Conservation (phyloP, 768 basidiomycete species). For the Phanerodontia chrysosporium region DNA sequence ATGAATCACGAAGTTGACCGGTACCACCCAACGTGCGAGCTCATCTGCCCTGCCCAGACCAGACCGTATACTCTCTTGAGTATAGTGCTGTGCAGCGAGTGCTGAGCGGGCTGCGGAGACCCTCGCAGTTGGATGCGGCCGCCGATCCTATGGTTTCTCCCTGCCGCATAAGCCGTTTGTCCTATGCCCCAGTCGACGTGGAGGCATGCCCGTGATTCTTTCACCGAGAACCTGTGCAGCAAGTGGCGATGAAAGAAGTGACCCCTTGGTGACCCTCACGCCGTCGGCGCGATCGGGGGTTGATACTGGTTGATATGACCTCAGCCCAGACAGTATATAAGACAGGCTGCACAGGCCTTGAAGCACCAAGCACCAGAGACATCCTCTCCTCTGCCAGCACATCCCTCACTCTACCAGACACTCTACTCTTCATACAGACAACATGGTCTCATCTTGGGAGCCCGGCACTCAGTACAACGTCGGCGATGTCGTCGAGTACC, state of each 20-base stretch:
- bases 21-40: neutral
- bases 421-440: slow-evolving; percentile 5
- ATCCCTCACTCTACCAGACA: neutral
- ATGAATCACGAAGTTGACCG: neutral
- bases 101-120: slow-evolving; percentile 1
- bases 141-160: neutral
- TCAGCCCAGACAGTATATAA: slow-evolving; percentile 5
- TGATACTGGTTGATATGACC: slow-evolving; percentile 6
- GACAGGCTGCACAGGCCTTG: neutral
- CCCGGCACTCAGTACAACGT: slow-evolving; percentile 57
- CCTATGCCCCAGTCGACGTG: neutral
- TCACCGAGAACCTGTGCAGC: neutral
- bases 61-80: neutral
- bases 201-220: neutral
- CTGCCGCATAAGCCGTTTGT: neutral
- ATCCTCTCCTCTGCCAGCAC: neutral
- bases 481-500: slow-evolving; percentile 50
- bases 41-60: neutral
- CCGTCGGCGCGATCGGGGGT: slow-evolving; percentile 2
- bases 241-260: slow-evolving; percentile 6
- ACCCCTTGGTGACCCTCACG: neutral
- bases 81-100: neutral
- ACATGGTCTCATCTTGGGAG: slow-evolving; percentile 51
- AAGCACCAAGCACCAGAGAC: neutral
- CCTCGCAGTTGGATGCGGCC: neutral